Base-by-base conservation (phyloP, 768 basidiomycete genomes). In the Albatrellus ellisii region DNA sequence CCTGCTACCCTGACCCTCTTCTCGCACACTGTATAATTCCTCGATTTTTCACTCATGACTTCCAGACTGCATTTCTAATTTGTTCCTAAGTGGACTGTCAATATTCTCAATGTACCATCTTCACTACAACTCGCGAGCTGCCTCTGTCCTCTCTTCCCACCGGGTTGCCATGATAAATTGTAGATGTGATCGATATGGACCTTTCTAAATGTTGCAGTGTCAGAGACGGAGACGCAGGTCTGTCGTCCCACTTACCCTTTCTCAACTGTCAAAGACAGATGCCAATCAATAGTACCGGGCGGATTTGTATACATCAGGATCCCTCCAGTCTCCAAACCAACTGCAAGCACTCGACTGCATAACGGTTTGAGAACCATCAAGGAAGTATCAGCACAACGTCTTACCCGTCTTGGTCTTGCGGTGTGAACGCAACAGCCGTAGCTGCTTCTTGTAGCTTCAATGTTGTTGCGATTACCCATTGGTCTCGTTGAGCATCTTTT, bases 51-150 rank as follows among this genome's bases (percentile, higher is more conserved):
- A 36, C 34, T 46, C 41, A 50, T 44, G 44, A 52, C 33, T 44
- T 41, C 42, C 49, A 54, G 54, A 56, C 42, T 39, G 17, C 25
- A 26, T 41, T 52, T 55, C n/a, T 46, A 46, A 46, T 50, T 45
- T 39, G 36, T 32, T 26, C 41, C 38, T 35, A 39, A 37, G 43
- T 46, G 35, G 25, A 50, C 49, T 50, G 47, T 47, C 44, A 45
- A 63, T 64, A 94, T 69, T 60, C 77, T 82, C 62, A 92, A 66
- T 67, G 83, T 84, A 67, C 86, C 79, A 69, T 97, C 92, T 65
- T 94, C 89, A 59, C 87, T 86, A 54, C 88, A 88, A 45, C 79
- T 88, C 26, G 88, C 92, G 40, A 97, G 69, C 45, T 75, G 68
- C 43, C 60, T 63, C 42, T 49, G 45, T 9, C 46, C 20, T 32